These are phyloP conservation scores for Wickerhamiella nectarea DNA, from an alignment of 805 yeast genomes.

Conservation along the genomic window DNA sequence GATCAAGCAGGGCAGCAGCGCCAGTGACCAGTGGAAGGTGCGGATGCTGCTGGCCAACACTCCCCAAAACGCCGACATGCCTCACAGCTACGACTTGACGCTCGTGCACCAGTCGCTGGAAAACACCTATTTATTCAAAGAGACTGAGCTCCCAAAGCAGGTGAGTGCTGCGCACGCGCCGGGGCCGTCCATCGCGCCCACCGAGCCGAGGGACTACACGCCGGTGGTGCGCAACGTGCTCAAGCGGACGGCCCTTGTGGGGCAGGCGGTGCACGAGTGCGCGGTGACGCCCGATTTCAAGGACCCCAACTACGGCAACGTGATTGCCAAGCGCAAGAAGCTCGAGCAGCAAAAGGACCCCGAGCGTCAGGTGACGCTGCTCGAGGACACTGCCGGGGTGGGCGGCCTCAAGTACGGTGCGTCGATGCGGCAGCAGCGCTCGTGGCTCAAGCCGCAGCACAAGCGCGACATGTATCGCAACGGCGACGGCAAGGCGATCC, in stretches of 20 bases:
- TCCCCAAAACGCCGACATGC: constrained; percentile 44
- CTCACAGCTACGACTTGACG: constrained; percentile 71
- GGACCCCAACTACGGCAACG: constrained; percentile 57
- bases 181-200: background rate
- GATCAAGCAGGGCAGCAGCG: constrained; percentile 31
- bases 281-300: constrained; percentile 65
- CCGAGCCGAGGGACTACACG: constrained; percentile 9
- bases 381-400: constrained; percentile 75
- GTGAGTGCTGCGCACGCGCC: background rate
- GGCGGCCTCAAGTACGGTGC: constrained; percentile 25
- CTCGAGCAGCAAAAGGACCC: constrained; percentile 27
- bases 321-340: constrained; percentile 43
- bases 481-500: constrained; percentile 73
- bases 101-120: constrained; percentile 67
- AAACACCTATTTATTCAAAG: constrained; percentile 79
- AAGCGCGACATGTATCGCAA: constrained; percentile 25
- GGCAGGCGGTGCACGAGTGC: constrained; percentile 87
- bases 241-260: constrained; percentile 69
- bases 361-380: constrained; percentile 50
- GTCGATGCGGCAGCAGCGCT: constrained; percentile 24
- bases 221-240: constrained; percentile 36
- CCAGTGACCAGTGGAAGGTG: constrained; percentile 22
- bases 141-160: constrained; percentile 49
- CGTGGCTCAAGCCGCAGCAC: constrained; percentile 17
- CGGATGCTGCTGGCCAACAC: constrained; percentile 27